These are phyloP conservation scores for Sechiopsis laciniata DNA, from an alignment of 306 rosid genomes.

Conservation along the genomic window DNA sequence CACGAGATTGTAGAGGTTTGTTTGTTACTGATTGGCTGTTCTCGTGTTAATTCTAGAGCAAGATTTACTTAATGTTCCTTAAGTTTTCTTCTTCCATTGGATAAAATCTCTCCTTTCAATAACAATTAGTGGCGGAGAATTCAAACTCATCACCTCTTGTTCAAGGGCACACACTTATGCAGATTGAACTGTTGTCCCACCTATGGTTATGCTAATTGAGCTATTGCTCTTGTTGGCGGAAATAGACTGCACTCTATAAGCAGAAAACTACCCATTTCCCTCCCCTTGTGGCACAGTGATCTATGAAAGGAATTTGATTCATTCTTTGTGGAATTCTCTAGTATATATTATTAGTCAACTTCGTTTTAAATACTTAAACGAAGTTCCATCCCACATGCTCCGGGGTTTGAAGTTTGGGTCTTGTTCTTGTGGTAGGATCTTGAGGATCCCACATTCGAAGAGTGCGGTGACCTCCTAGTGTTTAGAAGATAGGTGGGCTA, in stretches of 20 bases:
- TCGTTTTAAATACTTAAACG: too few species aligned
- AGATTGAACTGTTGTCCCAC: too few species aligned
- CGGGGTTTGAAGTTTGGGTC: background rate
- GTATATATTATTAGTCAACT: background rate
- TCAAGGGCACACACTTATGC: too few species aligned
- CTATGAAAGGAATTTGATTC: background rate
- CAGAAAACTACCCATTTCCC: background rate
- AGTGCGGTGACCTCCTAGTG: too few species aligned
- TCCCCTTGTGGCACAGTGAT: background rate
- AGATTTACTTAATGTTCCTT: background rate
- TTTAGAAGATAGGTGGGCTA: too few species aligned
- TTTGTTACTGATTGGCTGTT: conserved; percentile 22
- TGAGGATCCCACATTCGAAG: too few species aligned
- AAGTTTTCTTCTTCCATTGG: background rate
- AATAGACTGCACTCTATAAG: background rate
- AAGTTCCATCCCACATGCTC: too few species aligned
- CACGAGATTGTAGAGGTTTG: conserved; percentile 84
- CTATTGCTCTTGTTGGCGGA: background rate
- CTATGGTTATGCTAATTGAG: too few species aligned
- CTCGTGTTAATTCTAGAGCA: background rate
- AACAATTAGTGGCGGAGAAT: too few species aligned
- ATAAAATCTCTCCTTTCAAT: too few species aligned
- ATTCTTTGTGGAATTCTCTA: background rate
- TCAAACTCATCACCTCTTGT: too few species aligned
- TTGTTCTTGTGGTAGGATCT: background rate